phyloP scores from a whole-genome alignment of 2,329 filamentous ascomycete genomes.

The Furcasterigmium sp. region DNA sequence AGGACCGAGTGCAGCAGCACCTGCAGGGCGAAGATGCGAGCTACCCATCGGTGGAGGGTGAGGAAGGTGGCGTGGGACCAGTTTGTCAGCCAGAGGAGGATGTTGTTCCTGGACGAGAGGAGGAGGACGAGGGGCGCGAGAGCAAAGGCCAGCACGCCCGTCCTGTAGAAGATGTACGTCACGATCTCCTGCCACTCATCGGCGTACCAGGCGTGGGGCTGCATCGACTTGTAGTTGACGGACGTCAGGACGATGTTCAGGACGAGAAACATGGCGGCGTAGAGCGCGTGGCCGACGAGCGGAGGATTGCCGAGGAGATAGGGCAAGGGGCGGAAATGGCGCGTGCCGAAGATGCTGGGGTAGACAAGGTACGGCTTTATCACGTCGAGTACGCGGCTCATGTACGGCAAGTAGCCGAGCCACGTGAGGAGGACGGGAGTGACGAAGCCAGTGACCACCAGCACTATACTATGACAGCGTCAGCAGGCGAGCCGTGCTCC shows the following conservation, averaged over 20 bases:
- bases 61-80: constrained; percentile 30
- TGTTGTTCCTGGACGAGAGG: constrained; percentile 28
- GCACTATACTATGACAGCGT: no score
- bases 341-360: constrained; percentile 21
- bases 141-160: constrained; percentile 26
- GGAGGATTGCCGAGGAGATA: constrained; percentile 28
- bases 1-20: constrained; percentile 25
- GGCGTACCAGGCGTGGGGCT: constrained; percentile 18
- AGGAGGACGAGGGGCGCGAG: constrained; percentile 24
- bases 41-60: constrained; percentile 30
- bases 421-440: no score
- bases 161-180: constrained; percentile 23
- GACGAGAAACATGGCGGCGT: constrained; percentile 23
- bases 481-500: no score
- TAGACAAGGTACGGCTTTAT: constrained; percentile 24
- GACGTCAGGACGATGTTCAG: constrained; percentile 22
- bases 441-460: no score
- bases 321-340: constrained; percentile 24
- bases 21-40: constrained; percentile 16
- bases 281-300: constrained; percentile 26
- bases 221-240: constrained; percentile 13
- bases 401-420: no score
- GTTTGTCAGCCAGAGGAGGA: constrained; percentile 26
- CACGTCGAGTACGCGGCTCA: no score
- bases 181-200: constrained; percentile 24